These are phyloP conservation scores for Boletus rubescentipes DNA, from an alignment of 768 basidiomycete species.

Conservation along the genomic window DNA sequence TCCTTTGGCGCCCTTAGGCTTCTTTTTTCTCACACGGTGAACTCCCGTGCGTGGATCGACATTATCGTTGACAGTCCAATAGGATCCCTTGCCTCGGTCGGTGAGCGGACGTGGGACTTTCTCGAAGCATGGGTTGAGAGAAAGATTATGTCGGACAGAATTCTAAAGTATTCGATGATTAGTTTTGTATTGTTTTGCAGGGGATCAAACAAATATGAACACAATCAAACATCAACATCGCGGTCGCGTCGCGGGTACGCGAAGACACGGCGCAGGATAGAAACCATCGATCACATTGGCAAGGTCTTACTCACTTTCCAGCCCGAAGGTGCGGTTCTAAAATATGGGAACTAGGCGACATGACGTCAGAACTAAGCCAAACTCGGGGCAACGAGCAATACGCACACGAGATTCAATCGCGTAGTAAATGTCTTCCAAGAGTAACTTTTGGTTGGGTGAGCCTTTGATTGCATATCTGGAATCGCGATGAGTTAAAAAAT, in stretches of 20 bases:
- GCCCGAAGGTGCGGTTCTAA: conserved; percentile 82
- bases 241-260: conserved; percentile 43
- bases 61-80: conserved; percentile 91
- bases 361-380: conserved; percentile 7
- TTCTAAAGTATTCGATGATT: conserved; percentile 50
- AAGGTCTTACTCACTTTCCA: conserved; percentile 70
- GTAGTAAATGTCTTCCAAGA: conserved; percentile 90
- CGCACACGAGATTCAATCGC: conserved; percentile 85
- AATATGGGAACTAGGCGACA: conserved; percentile 74
- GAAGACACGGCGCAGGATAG: conserved; percentile 3
- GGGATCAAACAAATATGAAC: conserved; percentile 55
- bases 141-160: conserved; percentile 88
- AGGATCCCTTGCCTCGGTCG: conserved; percentile 87
- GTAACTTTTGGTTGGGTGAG: conserved; percentile 80
- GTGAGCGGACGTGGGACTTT: conserved; percentile 90
- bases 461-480: conserved; percentile 87
- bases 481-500: conserved; percentile 4
- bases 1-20: conserved; percentile 56
- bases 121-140: conserved; percentile 88
- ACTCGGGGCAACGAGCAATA: conserved; percentile 14
- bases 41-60: conserved; percentile 89
- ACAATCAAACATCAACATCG: conserved; percentile 65
- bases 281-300: neutral
- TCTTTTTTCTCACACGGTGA: conserved; percentile 87
- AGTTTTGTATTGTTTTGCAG: conserved; percentile 32